These are phyloP conservation scores for Fusarium nygamai DNA, from an alignment of 2,329 filamentous ascomycete species.

Conservation along the genomic window DNA sequence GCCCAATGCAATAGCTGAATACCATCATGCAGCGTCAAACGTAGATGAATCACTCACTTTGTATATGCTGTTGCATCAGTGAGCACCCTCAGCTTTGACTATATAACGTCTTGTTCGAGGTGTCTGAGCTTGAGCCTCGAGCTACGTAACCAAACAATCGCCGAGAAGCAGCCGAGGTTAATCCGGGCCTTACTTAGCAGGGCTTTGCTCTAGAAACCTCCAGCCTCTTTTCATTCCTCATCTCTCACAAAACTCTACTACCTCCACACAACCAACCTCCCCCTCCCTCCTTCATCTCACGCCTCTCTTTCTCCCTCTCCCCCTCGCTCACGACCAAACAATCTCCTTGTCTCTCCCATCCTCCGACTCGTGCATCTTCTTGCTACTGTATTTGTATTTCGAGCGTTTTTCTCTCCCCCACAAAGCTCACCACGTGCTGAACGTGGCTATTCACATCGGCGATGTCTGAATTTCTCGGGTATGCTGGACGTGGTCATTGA, in stretches of 20 bases:
- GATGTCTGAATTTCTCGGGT: slow-evolving; percentile 72
- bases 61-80: neutral
- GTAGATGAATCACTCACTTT: neutral
- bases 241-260: slow-evolving; percentile 48
- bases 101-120: neutral
- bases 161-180: slow-evolving; percentile 39
- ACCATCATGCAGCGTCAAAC: neutral
- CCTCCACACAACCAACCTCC: slow-evolving; percentile 44
- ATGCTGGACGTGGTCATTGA: slow-evolving; percentile 46
- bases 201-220: slow-evolving; percentile 39
- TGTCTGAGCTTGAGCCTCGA: neutral
- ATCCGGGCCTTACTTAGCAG: slow-evolving; percentile 35
- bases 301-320: slow-evolving; percentile 2
- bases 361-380: slow-evolving; percentile 28
- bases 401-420: slow-evolving; percentile 30
- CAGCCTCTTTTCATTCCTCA: slow-evolving; percentile 46
- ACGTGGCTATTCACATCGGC: slow-evolving; percentile 50
- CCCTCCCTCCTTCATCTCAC: slow-evolving; percentile 33
- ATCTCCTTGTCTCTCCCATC: slow-evolving; percentile 18
- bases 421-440: slow-evolving; percentile 53
- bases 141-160: slow-evolving; percentile 26
- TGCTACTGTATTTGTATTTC: slow-evolving; percentile 33
- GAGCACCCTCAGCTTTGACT: no score
- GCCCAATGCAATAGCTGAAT: no score
- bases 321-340: slow-evolving; percentile 15